Evolutionary conservation across 441 rosid genomes (phyloP), one percentile per base, ranked within the genome.

Genomic region (Erysimum pusillum): DNA sequence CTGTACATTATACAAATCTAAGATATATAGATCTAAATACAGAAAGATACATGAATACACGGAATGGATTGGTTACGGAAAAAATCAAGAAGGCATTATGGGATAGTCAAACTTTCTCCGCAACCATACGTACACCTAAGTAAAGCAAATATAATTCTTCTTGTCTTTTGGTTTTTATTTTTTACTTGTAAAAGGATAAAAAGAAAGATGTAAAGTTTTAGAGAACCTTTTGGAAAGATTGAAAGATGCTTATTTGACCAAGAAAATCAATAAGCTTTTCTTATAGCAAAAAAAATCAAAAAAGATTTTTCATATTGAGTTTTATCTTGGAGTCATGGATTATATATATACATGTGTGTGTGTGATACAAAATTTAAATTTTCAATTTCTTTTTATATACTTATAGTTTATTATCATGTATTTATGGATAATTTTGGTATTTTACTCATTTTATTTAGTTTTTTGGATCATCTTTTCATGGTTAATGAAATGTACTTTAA

Each of bases 231-330:
- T 1, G 56, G 38, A 41, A 70, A 57, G 65, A 15, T 35, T 17
- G 49, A 25, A 56, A 46, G 66, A 76, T 70, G 71, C 76, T 63
- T 64, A 53, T 56, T 70, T 70, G 65, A 76, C 80, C 57, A 63
- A 60, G 59, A 69, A 69, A 69, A 12, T 53, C 17, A 62, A 3
- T 63, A 46, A 52, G 28, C 36, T 49, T 56, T 62, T 46, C 3
- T 7, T 6, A 7, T 10, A 35, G 9, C 38, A 6, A 34, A 35
- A 6, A 15, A 45, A 8, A 22, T 22, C 25, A 22, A 22, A 22
- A 22, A 22, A 22, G 25, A 22, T 22, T 22, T 22, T 22, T 22
- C 25, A 22, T 25, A 25, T 42, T 42, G 1, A 44, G 17, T 5
- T 44, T 44, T 5, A 14, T 42, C 3, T 14, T 25, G 28, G 28